Evolutionary conservation across 2,329 filamentous ascomycete genomes (phyloP), one percentile per base, ranked within the genome.

Genomic region (Calonectria hongkongensis): DNA sequence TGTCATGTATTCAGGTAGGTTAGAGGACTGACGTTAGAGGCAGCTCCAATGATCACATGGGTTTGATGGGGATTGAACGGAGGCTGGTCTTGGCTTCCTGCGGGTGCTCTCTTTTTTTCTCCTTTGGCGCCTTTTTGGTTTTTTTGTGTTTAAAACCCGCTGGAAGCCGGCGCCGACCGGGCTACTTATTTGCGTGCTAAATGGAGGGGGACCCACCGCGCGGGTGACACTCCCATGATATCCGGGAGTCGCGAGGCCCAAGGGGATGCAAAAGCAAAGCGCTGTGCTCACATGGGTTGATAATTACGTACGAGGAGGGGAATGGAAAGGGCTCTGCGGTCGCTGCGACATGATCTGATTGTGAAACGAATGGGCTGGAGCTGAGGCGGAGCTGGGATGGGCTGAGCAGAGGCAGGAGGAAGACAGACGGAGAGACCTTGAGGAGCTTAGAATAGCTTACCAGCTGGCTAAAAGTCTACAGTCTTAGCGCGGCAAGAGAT

Each of bases 21-120:
- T 41, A 68, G 39, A 51, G 28, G 33, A 30, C 51, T 70, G 71
- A 62, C 66, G 66, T 63, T 65, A 63, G 71, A 73, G 62, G 62
- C 50, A 63, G 51, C 62, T 66, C 51, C 63, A 66, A 73, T 73
- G 71, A 70, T 70, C 66, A 70, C 66, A 73, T 62, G 71, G 66
- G 63, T 56, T 67, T 43, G 60, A 47, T 60, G 30, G 51, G 51
- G 62, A 28, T 39, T 39, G 56, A 28, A 60, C 36, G 48, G 58
- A 58, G 66, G 65, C 70, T 72, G 47, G 45, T 60, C 54, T 60
- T 60, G 54, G 54, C 54, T 41, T 60, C n/a, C 45, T 66, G 33
- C 30, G 33, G 28, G 45, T 66, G 47, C 63, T 50, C 45, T 50
- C 25, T 64, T 48, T 64, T 64, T 64, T 43, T 33, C 28, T 28